phyloP scores from a whole-genome alignment of 345 rosid species.

The Carallia brachiata region DNA sequence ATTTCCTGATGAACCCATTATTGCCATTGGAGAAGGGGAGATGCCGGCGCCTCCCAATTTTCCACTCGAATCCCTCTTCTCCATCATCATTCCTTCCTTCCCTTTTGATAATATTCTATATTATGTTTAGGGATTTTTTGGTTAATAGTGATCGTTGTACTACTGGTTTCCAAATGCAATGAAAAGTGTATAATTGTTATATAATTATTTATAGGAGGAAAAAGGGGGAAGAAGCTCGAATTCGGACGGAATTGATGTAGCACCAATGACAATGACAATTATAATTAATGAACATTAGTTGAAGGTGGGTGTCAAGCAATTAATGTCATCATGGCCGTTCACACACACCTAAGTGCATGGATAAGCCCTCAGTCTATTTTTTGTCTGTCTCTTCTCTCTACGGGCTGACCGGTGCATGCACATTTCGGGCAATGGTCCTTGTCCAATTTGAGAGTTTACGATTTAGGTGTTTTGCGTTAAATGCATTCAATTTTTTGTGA shows the following conservation, averaged over 20 bases:
- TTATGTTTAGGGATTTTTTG: too few relatives aligned
- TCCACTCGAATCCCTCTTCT: slow-evolving; percentile 20
- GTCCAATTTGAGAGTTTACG: too few relatives aligned
- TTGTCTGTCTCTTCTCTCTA: too few relatives aligned
- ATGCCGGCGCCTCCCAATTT: neutral
- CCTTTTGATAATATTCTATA: too few relatives aligned
- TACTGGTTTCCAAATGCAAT: too few relatives aligned
- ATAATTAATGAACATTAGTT: slow-evolving; percentile 7
- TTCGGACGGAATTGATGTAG: neutral
- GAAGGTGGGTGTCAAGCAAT: slow-evolving; percentile 16
- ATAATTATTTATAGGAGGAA: neutral
- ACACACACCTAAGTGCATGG: slow-evolving; percentile 19
- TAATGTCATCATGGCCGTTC: slow-evolving; percentile 8
- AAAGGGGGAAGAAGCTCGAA: neutral
- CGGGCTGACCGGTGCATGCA: too few relatives aligned
- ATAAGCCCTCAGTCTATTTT: neutral
- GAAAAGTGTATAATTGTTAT: neutral
- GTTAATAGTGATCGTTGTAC: too few relatives aligned
- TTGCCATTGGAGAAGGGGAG: slow-evolving; percentile 24
- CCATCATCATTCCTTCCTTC: slow-evolving; percentile 2
- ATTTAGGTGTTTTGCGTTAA: too few relatives aligned
- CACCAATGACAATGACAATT: neutral
- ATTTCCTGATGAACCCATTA: slow-evolving; percentile 13
- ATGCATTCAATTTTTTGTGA: too few relatives aligned
- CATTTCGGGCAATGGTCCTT: too few relatives aligned